phyloP scores from a whole-genome alignment of 2,329 filamentous ascomycete species.

The Arthrobotrys iridis region DNA sequence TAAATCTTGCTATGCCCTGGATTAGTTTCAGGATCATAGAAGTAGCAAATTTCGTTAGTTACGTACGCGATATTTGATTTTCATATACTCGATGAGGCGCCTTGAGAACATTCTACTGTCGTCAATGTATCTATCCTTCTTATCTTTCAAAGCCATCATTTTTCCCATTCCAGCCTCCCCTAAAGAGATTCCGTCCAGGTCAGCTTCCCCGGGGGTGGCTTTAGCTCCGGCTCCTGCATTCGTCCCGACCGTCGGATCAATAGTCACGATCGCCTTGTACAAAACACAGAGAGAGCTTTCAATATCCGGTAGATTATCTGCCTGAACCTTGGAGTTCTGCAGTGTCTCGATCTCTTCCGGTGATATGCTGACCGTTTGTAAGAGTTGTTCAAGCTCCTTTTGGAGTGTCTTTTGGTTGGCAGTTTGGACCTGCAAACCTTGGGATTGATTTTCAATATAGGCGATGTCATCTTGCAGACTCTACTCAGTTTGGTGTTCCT shows the following conservation, averaged over 20 bases:
- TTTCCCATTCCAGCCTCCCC: slow-evolving; percentile 74
- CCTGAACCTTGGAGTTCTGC: slow-evolving; percentile 40
- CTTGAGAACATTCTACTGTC: slow-evolving; percentile 81
- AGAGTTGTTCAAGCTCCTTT: slow-evolving; percentile 85
- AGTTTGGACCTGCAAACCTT: slow-evolving; percentile 95
- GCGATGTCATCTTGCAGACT: slow-evolving; percentile 95
- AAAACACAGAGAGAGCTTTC: slow-evolving; percentile 80
- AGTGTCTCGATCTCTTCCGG: slow-evolving; percentile 78
- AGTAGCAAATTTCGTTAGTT: slow-evolving; percentile 66
- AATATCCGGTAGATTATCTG: slow-evolving; percentile 77
- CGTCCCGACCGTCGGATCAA: slow-evolving; percentile 80
- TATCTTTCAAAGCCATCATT: slow-evolving; percentile 94
- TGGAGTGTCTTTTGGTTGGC: slow-evolving; percentile 95
- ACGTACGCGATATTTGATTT: slow-evolving; percentile 74
- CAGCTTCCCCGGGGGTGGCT: slow-evolving; percentile 58
- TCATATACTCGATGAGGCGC: slow-evolving; percentile 82
- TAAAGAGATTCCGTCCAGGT: slow-evolving; percentile 59
- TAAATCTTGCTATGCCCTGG: slow-evolving; percentile 34
- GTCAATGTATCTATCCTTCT: slow-evolving; percentile 85
- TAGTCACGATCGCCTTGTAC: slow-evolving; percentile 92
- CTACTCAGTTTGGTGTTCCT: slow-evolving; percentile 63
- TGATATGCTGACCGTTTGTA: slow-evolving; percentile 90
- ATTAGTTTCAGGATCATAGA: neutral
- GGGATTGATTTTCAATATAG: slow-evolving; percentile 96
- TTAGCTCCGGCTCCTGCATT: slow-evolving; percentile 69